Percentiles rank a stretch among this genome's conserved stretches.
Evolutionary conservation across 2,329 filamentous ascomycete genomes (phyloP).

Genomic region (Biscogniauxia sp.): DNA sequence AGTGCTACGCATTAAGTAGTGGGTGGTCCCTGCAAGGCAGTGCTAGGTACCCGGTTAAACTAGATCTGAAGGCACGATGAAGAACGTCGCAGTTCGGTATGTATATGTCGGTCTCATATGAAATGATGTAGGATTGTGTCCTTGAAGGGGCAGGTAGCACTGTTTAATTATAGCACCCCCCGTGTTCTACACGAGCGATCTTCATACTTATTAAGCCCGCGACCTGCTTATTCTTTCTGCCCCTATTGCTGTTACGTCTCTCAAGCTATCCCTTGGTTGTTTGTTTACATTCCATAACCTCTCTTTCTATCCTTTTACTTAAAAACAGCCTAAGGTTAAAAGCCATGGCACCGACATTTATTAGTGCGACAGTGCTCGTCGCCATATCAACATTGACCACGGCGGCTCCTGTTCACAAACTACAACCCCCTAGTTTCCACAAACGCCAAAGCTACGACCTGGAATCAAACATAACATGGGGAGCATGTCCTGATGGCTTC

Average conservation of each 20-base stretch:
- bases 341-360: conserved; percentile 10
- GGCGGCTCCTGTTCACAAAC: conserved; percentile 6
- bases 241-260: no score
- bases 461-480: conserved; percentile 13
- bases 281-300: neutral
- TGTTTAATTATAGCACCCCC: neutral
- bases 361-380: conserved; percentile 8
- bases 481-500: conserved; percentile 14
- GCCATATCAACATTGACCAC: conserved; percentile 11
- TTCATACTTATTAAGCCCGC: neutral
- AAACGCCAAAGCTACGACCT: neutral
- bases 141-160: neutral
- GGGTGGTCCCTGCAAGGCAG: no score
- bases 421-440: neutral
- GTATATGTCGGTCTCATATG: neutral
- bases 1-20: no score
- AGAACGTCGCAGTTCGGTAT: neutral
- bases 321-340: neutral
- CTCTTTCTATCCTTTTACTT: neutral
- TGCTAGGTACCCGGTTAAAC: no score
- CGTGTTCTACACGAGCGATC: neutral
- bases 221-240: neutral
- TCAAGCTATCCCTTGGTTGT: neutral
- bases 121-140: neutral
- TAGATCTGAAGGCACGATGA: neutral